Base-by-base conservation (phyloP, 2,329 filamentous ascomycete genomes). In the Dactylellina drechsleri region DNA sequence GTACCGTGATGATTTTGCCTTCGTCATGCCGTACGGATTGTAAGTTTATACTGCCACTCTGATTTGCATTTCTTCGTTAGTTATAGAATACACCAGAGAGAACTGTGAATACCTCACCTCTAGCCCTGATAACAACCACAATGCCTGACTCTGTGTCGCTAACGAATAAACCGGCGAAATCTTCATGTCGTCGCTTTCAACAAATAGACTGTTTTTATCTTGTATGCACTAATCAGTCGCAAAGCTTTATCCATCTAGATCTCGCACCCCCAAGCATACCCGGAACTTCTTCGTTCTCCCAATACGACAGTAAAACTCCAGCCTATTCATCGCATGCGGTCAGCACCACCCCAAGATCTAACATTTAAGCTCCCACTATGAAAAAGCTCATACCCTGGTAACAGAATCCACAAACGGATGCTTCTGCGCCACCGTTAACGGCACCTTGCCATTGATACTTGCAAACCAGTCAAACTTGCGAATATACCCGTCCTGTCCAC, bases 401-500 rank as follows among this genome's bases (percentile, higher is more conserved):
- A 99, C 95, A 79, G 92, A 97, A 81, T 99, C 95, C 47, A 99
- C 95, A 79, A 98, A 99, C 0, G 95, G 95, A 81, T 99, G 95
- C 57, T 92, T 87, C 83, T 99, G 95, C 36, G 95, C 95, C 4
- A 99, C 95, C 0, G 95, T 99, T 79, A 99, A 84, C 75, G 94
- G 89, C 40, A 95, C 88, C 83, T 97, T 97, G 77, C 93, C 93
- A 81, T 99, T 99, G 78, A 96, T 93, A 4, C 95, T 97, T 41
- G 93, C 92, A 2, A 92, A 90, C 81, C 95, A 97, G 81, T 99
- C 96, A 83, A 96, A 98, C 82, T 97, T 98, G 68, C 95, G 88
- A 77, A 99, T 94, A 80, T 97, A 99, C 56, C 95, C 94, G 83
- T 99, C 95, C 0, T 91, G 90, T 0, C 95, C 95, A 43, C 95